Evolutionary conservation across 2,329 filamentous ascomycete species (phyloP).

Genomic region (Trichoderma polysporum): DNA sequence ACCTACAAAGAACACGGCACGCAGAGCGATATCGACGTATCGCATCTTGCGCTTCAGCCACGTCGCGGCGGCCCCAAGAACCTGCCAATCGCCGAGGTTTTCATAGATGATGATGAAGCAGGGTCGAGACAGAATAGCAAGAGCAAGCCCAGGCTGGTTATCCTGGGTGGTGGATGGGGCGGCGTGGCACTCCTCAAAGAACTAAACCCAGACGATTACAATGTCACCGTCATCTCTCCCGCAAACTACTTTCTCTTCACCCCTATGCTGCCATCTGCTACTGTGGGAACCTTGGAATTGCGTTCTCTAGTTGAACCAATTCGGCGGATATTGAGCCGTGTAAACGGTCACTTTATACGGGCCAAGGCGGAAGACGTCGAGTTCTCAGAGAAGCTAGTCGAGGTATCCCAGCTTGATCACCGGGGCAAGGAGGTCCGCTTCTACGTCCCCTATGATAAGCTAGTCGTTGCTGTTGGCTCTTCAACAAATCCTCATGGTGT

Average conservation of each 20-base stretch:
- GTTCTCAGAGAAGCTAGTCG: slow-evolving; percentile 86
- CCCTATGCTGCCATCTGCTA: slow-evolving; percentile 95
- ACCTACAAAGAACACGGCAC: slow-evolving; percentile 77
- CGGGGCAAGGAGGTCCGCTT: slow-evolving; percentile 75
- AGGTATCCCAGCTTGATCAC: slow-evolving; percentile 72
- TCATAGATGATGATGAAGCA: slow-evolving; percentile 85
- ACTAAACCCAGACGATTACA: slow-evolving; percentile 86
- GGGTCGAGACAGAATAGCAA: slow-evolving; percentile 68
- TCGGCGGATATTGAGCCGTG: slow-evolving; percentile 72
- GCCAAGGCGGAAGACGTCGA: slow-evolving; percentile 86
- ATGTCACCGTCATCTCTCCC: slow-evolving; percentile 91
- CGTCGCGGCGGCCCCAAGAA: slow-evolving; percentile 89
- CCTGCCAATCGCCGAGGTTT: slow-evolving; percentile 81
- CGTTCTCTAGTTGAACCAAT: slow-evolving; percentile 92
- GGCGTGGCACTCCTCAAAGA: slow-evolving; percentile 89
- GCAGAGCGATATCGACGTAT: slow-evolving; percentile 75
- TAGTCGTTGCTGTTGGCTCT: slow-evolving; percentile 89
- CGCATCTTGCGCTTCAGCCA: slow-evolving; percentile 77
- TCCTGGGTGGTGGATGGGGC: slow-evolving; percentile 93
- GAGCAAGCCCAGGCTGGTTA: slow-evolving; percentile 88
- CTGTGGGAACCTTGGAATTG: slow-evolving; percentile 90
- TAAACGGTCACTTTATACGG: slow-evolving; percentile 86
- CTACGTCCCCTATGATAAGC: slow-evolving; percentile 96
- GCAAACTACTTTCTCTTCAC: slow-evolving; percentile 98
- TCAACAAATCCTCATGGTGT: slow-evolving; percentile 94